These are phyloP conservation scores for Stereum hirsutum DNA, from an alignment of 1,284 basidiomycete genomes.

Conservation along the genomic window DNA sequence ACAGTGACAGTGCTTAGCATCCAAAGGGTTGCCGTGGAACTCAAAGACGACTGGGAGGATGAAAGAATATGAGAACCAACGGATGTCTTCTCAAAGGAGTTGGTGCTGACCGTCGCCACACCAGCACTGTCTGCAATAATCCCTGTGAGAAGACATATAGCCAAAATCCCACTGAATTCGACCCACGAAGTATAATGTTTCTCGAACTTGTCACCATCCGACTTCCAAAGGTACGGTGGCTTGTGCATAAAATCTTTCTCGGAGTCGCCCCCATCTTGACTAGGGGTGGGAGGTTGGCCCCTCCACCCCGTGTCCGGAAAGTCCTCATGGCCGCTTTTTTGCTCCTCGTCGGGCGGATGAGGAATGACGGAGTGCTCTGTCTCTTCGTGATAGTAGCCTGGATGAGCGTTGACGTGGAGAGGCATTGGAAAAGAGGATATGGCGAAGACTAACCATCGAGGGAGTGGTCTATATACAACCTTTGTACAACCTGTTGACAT, in stretches of 20 bases:
- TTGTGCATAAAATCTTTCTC: constrained; percentile 22
- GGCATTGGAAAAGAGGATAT: no score
- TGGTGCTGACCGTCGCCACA: constrained; percentile 16
- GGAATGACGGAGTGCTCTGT: no score
- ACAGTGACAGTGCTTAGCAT: constrained; percentile 26
- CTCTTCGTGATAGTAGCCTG: no score
- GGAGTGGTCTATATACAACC: no score
- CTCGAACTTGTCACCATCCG: constrained; percentile 18
- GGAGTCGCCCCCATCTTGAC: constrained; percentile 16
- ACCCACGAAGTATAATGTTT: constrained; percentile 20
- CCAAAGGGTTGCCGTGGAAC: constrained; percentile 23
- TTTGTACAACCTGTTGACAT: no score
- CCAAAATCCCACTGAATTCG: background rate
- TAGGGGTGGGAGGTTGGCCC: constrained; percentile 17
- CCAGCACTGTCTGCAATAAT: constrained; percentile 19
- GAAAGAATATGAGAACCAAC: background rate
- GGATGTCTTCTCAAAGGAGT: background rate
- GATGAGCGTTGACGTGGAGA: no score
- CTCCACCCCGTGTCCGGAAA: constrained; percentile 22
- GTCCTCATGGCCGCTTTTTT: no score
- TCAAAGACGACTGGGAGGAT: constrained; percentile 16
- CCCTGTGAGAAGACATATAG: background rate
- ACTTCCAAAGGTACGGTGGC: constrained; percentile 22
- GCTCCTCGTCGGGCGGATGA: no score
- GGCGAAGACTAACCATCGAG: no score